A percentile compares a stretch with the other conserved stretches of the same genome.
Evolutionary conservation across 805 yeast genomes (phyloP).

Genomic region (Hanseniaspora nectarophila): DNA sequence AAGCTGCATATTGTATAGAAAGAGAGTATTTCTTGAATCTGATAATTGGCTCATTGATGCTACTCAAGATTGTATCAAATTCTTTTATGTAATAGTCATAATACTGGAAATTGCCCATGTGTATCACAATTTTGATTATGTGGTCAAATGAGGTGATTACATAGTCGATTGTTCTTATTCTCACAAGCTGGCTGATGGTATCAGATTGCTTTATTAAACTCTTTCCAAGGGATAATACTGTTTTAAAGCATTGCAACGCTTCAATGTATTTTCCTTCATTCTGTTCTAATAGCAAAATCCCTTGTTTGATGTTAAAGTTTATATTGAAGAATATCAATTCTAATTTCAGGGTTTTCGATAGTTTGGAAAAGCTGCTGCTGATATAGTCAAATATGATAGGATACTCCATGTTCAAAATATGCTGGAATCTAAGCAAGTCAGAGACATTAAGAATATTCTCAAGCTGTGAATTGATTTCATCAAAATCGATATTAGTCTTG

Average conservation of each 20-base stretch:
- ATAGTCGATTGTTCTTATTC: conserved; percentile 30
- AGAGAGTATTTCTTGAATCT: conserved; percentile 17
- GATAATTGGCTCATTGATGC: conserved; percentile 23
- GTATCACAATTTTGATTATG: conserved; percentile 33
- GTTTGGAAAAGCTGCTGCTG: conserved; percentile 17
- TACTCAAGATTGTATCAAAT: conserved; percentile 31
- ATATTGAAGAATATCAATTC: conserved; percentile 24
- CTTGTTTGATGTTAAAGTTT: conserved; percentile 14
- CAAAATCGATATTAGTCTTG: neutral
- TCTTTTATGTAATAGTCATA: conserved; percentile 45
- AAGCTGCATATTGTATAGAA: conserved; percentile 8
- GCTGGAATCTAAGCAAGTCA: conserved; percentile 14
- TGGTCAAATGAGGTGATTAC: conserved; percentile 32
- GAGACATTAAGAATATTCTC: neutral
- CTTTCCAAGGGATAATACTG: conserved; percentile 40
- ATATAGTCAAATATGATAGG: conserved; percentile 22
- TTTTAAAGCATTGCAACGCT: conserved; percentile 33
- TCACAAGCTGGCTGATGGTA: conserved; percentile 24
- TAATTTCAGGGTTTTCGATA: conserved; percentile 15
- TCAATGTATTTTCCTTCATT: conserved; percentile 17
- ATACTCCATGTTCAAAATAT: conserved; percentile 16
- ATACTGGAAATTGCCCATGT: conserved; percentile 49
- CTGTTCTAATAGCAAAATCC: neutral
- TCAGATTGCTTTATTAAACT: conserved; percentile 38
- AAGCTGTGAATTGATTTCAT: neutral